Percentiles rank a stretch among this genome's conserved stretches.
These are phyloP conservation scores for Colletotrichum tanaceti DNA, from an alignment of 2,329 filamentous ascomycete species.

Conservation along the genomic window DNA sequence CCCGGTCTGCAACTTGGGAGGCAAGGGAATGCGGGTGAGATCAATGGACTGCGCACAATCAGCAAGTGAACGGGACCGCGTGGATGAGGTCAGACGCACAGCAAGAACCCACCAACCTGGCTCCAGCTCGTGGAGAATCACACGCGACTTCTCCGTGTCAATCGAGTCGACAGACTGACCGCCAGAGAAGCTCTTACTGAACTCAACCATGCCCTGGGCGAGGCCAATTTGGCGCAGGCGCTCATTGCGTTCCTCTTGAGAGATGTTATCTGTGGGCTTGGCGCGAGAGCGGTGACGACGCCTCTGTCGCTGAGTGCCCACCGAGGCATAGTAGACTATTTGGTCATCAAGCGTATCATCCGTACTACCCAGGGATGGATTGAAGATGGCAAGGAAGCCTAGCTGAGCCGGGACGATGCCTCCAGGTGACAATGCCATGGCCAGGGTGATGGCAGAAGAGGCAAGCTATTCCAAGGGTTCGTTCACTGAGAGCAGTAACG, in stretches of 20 bases:
- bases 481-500: constrained; percentile 19
- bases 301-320: constrained; percentile 55
- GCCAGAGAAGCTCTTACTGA: constrained; percentile 87
- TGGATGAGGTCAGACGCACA: constrained; percentile 62
- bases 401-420: constrained; percentile 80
- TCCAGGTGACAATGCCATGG: constrained; percentile 40
- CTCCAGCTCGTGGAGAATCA: constrained; percentile 89
- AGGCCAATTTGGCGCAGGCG: constrained; percentile 92
- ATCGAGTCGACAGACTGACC: constrained; percentile 83
- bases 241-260: constrained; percentile 81
- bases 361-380: constrained; percentile 77
- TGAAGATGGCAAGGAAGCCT: constrained; percentile 94
- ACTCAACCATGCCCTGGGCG: constrained; percentile 95
- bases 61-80: not conserved
- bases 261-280: constrained; percentile 57
- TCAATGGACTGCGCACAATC: constrained; percentile 73
- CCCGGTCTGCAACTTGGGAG: constrained; percentile 61
- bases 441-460: not conserved
- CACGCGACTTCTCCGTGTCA: constrained; percentile 89
- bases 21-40: constrained; percentile 77
- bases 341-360: constrained; percentile 76
- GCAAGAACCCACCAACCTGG: constrained; percentile 95
- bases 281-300: constrained; percentile 57
- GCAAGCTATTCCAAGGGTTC: not conserved
- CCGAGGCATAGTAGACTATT: constrained; percentile 91